Evolutionary conservation across 495 filamentous ascomycete species (phyloP).

Genomic region (Bathelium albidoporum): DNA sequence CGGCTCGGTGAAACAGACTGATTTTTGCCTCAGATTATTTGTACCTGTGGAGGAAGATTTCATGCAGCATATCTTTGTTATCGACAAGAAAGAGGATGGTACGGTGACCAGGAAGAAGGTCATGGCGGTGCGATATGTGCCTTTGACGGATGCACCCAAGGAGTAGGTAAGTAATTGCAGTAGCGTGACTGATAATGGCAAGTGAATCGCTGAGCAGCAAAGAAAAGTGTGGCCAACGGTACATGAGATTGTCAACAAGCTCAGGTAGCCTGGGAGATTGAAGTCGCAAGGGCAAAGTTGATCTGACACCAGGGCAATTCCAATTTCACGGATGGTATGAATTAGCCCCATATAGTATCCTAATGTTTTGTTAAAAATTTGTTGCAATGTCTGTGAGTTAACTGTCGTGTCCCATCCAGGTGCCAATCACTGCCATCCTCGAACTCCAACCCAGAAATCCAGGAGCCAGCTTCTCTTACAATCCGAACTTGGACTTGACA

Average conservation of each 20-base stretch:
- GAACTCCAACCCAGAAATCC: neutral
- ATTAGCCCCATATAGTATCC: too few species aligned
- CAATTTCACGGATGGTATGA: neutral
- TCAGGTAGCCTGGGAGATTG: too few species aligned
- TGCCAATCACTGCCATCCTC: neutral
- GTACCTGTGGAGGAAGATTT: constrained; percentile 58
- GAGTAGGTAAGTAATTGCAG: neutral
- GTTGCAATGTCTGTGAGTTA: neutral
- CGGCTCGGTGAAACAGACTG: too few species aligned
- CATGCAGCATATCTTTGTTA: constrained; percentile 73
- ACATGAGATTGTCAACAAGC: too few species aligned
- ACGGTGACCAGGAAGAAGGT: constrained; percentile 60
- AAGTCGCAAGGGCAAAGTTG: neutral
- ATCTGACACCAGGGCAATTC: neutral
- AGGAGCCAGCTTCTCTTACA: neutral
- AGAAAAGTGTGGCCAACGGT: neutral
- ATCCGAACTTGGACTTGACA: constrained; percentile 15
- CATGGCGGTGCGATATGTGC: constrained; percentile 86
- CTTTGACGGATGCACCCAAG: constrained; percentile 72
- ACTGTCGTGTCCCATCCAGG: neutral
- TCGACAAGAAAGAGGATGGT: constrained; percentile 79
- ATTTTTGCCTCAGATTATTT: constrained; percentile 25
- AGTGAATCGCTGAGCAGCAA: neutral
- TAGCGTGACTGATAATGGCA: neutral
- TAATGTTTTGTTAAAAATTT: too few species aligned